These are phyloP conservation scores for Bruguiera hainesii DNA, from an alignment of 441 rosid genomes.

Conservation along the genomic window DNA sequence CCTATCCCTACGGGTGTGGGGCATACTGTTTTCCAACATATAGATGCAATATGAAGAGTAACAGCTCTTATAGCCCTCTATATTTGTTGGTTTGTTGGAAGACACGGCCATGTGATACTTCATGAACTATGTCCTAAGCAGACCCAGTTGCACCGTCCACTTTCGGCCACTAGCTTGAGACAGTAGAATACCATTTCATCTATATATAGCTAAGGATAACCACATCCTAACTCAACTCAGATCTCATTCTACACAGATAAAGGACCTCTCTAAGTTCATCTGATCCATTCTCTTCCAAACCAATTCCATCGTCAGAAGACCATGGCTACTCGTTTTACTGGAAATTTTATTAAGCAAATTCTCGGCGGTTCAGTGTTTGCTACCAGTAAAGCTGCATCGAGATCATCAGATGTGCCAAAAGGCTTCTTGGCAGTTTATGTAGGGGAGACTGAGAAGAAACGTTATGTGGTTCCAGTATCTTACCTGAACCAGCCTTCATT, in stretches of 20 bases:
- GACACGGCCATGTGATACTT: slow-evolving; percentile 14
- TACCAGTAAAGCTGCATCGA: neutral
- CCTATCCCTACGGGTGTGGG: neutral
- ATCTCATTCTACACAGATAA: neutral
- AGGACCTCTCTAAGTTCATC: neutral
- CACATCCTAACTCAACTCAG: neutral
- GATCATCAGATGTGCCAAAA: slow-evolving; percentile 16
- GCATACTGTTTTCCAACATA: slow-evolving; percentile 5
- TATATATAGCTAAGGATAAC: neutral
- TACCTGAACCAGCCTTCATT: slow-evolving; percentile 7
- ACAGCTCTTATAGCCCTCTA: neutral
- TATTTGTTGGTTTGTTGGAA: slow-evolving; percentile 6
- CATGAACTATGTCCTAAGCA: neutral
- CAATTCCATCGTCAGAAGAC: neutral
- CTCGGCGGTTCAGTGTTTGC: neutral
- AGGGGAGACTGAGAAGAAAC: slow-evolving; percentile 17
- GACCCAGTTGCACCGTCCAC: neutral
- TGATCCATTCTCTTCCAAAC: neutral
- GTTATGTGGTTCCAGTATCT: slow-evolving; percentile 14
- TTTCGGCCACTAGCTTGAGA: neutral
- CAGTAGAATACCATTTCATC: neutral
- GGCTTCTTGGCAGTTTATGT: slow-evolving; percentile 27
- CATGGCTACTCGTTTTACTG: slow-evolving; percentile 8
- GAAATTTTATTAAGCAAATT: slow-evolving; percentile 17
- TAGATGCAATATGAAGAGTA: neutral